Evolutionary conservation across 1,284 basidiomycete genomes (phyloP), one percentile per base, ranked within the genome.

Genomic region (Leccinum pallidistipes): DNA sequence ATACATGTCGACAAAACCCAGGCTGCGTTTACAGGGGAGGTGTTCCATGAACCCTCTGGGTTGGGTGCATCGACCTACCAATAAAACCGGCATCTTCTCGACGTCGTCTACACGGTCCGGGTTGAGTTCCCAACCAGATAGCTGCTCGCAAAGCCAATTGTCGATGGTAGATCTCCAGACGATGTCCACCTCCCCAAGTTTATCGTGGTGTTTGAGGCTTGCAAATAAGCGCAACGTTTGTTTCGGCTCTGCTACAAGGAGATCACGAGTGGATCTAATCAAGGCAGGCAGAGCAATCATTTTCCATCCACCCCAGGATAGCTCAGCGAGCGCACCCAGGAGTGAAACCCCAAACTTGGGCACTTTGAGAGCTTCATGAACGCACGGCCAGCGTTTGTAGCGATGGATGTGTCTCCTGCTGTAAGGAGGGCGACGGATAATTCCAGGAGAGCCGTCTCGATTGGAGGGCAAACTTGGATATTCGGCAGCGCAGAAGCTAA

Each of bases 301-400:
- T 66, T 84, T 89, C 88, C 90, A 91, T 2, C 88, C 90, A 36
- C 83, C 84, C 88, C 90, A 92, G 1, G 78, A 80, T 9, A 87
- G 71, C 55, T 88, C 86, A 1, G 84, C 80, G 8, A 92, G 79
- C 3, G 81, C 76, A 2, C 85, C 86, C 32, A 83, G 80, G 11
- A 92, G 73, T 40, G 80, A 79, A 14, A 86, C 66, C 0, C 81
- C 83, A 63, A 88, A 85, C 4, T 54, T 14, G 77, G 72, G 56
- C 64, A 70, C 58, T 61, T 71, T 60, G 77, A 76, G 81, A 11
- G 78, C 69, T 45, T 73, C 79, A 92, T 71, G 53, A 87, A 82
- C 58, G 81, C 79, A 34, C 86, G 81, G 1, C 87, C 88, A 3
- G 81, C 76, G 1, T 81, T 81, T 60, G 86, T 81, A 81, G 87